Base-by-base conservation (phyloP, 2,329 filamentous ascomycete genomes). In the Aureobasidium sp. region DNA sequence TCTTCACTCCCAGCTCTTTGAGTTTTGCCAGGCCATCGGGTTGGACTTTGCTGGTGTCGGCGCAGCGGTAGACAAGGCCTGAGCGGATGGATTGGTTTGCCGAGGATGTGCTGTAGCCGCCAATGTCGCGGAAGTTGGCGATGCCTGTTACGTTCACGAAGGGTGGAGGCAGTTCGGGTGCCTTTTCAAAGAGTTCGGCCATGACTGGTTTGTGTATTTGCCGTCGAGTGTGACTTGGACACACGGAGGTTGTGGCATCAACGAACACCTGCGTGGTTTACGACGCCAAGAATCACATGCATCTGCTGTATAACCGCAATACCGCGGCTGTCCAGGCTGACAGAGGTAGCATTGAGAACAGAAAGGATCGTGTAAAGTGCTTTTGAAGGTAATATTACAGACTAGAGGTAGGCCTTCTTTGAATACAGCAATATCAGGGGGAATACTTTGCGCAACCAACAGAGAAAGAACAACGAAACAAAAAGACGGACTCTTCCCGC, bases 101-200 rank as follows among this genome's bases (percentile, higher is more conserved):
- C 9, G 27, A 32, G 45, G 45, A 30, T 29, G 63, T 66, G 10
- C 61, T 70, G 65, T 86, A 84, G 48, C 84, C 84, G 65, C 86
- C 86, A 30, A 87, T 75, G 69, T 89, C 86, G 60, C 88, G 81
- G 70, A 90, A 86, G 74, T 91, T 90, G 64, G 77, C 78, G 39
- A 90, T 78, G 25, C 86, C 86, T 2, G 79, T 74, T 37, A 87
- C 75, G 59, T 68, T 63, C 37, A 72, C 61, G 66, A 73, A 76
- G 16, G 75, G 69, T 7, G 73, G 71, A 30, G 57, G 62, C 50
- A 63, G 62, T 44, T 57, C 45, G 34, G 63, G 63, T 21, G 57
- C 54, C 25, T 55, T 59, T 53, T 47, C 42, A 34, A 57, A 52
- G 16, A 59, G 49, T n/a, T 63, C 44, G 37, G 58, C 54, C 45